Evolutionary conservation across 768 basidiomycete genomes (phyloP), one percentile per base, ranked within the genome.

Genomic region (Amanita pseudoporphyria): DNA sequence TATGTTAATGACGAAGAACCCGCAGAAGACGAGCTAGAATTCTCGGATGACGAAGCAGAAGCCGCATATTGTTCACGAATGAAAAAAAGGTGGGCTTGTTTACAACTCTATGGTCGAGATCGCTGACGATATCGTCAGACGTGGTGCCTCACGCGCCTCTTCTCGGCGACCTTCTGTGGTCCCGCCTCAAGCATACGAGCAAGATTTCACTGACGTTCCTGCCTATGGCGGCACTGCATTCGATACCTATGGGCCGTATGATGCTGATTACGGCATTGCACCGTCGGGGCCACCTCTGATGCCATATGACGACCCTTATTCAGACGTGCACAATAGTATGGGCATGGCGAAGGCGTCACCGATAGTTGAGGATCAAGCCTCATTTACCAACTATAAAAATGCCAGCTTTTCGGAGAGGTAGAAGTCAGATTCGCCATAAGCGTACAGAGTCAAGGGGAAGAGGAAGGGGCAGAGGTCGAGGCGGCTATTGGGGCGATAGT

Each of bases 11-110:
- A 98, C 60, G 95, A 98, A 65, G 95, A 98, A 62, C 84, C 89
- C 2, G 87, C 72, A 1, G 92, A 89, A 18, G 79, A 90, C 49
- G 95, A 97, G 60, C 59, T 89, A 26, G 95, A 98, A 61, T 98
- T 94, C 65, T 92, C 88, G 3, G 95, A 98, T 56, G 95, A 98
- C 56, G 95, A 98, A 62, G 76, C 82, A 48, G 95, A 98, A 63
- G 79, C 80, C 14, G 81, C 79, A 24, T 76, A 82, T 60, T 87
- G 77, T 66, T 70, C 76, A 45, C 69, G 69, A 43, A 58, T 76
- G 40, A 87, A 84, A 58, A 71, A 72, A 56, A 81, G 72, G 84
- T 84, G 53, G 44, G 76, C 47, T 50, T 42, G 16, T 36, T 47
- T 6, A 24, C 31, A 45, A 1, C 22, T 47, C 47, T 48, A 57